Evolutionary conservation across 106 monocot genomes (phyloP), one percentile per base, ranked within the genome.

Genomic region (Apostasia shenzhenica): DNA sequence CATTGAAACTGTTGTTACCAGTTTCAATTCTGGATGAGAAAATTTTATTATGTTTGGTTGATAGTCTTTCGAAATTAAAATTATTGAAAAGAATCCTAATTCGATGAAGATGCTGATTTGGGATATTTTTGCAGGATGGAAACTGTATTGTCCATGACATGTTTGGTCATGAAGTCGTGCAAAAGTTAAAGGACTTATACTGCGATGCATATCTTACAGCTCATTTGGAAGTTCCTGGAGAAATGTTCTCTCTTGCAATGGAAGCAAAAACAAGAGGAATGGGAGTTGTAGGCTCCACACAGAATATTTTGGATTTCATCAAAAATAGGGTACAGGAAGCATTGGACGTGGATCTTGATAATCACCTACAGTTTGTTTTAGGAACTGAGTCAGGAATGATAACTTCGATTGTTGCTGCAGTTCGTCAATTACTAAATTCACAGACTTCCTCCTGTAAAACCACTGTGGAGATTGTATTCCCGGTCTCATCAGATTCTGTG

Each of bases 321-420:
- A 92, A 85, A 71, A 74, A 53, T n/a, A 72, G 78, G 41, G 81
- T 99, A 14, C 76, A 78, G 61, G 99, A 92, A 46, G 84, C 99
- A 55, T 74, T 92, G 71, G 81, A 90, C 12, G 83, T 90, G 55
- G 74, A 93, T 45, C 41, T 76, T 10, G 87, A 92, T 67, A 90
- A 93, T 42, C 87, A 89, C 73, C 92, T 99, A 67, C 92, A 90
- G 72, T 99, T 99, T 77, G 87, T 99, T 4, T 72, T 99, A 55
- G 99, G 99, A 76, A 99, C 99, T 45, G 99, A 99, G 74, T 99
- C 99, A 6, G 99, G 99, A 57, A 99, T 93, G 99, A 62, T 93
- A 7, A 93, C 92, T 57, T 82, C 92, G 68, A 99, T 99, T 66
- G 99, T 93, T 44, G 85, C 87, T 56, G 83, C 78, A 72, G 92